Percentiles rank a stretch among this genome's conserved stretches.
Conservation (phyloP, 352 stramenopile genomes). For the Phytophthora sp. region DNA sequence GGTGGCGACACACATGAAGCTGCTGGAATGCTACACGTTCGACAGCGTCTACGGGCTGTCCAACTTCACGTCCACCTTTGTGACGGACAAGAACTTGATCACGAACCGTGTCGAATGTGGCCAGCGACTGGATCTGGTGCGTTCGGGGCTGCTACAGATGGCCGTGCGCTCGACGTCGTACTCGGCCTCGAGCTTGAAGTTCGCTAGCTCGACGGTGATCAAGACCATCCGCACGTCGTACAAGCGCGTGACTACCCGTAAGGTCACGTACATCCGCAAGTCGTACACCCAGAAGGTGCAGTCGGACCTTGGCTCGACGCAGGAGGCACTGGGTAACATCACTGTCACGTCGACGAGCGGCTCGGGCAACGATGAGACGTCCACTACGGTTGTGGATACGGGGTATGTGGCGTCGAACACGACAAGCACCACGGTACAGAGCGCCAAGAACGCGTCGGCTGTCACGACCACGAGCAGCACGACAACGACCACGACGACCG, state of each 20-base stretch:
- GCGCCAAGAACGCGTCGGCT: slow-evolving; percentile 19
- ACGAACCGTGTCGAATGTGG: slow-evolving; percentile 53
- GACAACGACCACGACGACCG: slow-evolving; percentile 33
- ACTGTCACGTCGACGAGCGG: slow-evolving; percentile 34
- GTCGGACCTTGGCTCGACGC: slow-evolving; percentile 34
- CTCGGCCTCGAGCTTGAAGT: slow-evolving; percentile 50
- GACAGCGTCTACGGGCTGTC: slow-evolving; percentile 53
- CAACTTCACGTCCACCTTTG: slow-evolving; percentile 57
- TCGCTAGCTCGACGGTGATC: slow-evolving; percentile 54
- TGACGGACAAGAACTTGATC: slow-evolving; percentile 60
- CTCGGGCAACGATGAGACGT: slow-evolving; percentile 27
- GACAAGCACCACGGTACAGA: slow-evolving; percentile 34
- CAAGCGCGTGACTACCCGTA: slow-evolving; percentile 44
- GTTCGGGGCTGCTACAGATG: slow-evolving; percentile 51
- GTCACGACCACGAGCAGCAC: slow-evolving; percentile 33
- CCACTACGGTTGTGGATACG: slow-evolving; percentile 37
- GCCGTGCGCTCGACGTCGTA: slow-evolving; percentile 51
- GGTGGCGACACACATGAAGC: slow-evolving; percentile 63
- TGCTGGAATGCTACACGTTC: slow-evolving; percentile 71
- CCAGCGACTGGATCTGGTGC: slow-evolving; percentile 58
- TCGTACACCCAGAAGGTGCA: slow-evolving; percentile 45
- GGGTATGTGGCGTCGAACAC: slow-evolving; percentile 40
- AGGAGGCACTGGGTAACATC: slow-evolving; percentile 35
- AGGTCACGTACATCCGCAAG: slow-evolving; percentile 43
- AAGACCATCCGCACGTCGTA: slow-evolving; percentile 43